Percentiles rank a stretch among this genome's conserved stretches.
Evolutionary conservation across 176 grass and related monocot species (phyloP).

Genomic region (Carex scoparia): DNA sequence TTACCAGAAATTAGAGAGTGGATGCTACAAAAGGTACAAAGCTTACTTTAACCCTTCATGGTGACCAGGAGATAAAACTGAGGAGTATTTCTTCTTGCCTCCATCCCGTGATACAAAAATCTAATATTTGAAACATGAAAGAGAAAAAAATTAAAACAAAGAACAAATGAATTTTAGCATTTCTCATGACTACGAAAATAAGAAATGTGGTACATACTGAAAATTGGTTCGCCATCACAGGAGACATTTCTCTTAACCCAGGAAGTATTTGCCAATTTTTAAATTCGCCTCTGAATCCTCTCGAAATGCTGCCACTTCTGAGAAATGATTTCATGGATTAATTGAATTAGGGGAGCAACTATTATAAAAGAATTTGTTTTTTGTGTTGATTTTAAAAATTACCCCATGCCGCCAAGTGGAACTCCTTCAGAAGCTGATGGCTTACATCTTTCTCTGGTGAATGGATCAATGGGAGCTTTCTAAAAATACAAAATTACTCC

Average conservation of each 20-base stretch:
- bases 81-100: constrained; percentile 77
- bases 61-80: constrained; percentile 84
- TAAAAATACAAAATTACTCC: constrained; percentile 15
- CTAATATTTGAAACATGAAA: constrained; percentile 27
- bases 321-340: constrained; percentile 18
- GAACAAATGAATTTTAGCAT: not conserved
- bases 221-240: constrained; percentile 97
- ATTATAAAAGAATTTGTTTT: not conserved
- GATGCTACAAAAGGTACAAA: constrained; percentile 20
- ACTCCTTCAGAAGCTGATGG: constrained; percentile 87
- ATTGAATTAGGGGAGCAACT: constrained; percentile 14
- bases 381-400: not conserved
- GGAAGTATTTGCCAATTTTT: constrained; percentile 92
- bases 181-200: constrained; percentile 10
- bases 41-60: constrained; percentile 81
- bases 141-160: not conserved
- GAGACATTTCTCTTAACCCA: constrained; percentile 73
- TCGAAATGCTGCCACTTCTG: constrained; percentile 91
- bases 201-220: constrained; percentile 46
- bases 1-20: not conserved
- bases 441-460: constrained; percentile 65
- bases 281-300: constrained; percentile 98
- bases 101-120: constrained; percentile 84
- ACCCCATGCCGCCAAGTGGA: constrained; percentile 98
- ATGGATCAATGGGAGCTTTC: constrained; percentile 99